Evolutionary conservation across 169 alveolate genomes (phyloP).

Genomic region (Perkinsus olseni): DNA sequence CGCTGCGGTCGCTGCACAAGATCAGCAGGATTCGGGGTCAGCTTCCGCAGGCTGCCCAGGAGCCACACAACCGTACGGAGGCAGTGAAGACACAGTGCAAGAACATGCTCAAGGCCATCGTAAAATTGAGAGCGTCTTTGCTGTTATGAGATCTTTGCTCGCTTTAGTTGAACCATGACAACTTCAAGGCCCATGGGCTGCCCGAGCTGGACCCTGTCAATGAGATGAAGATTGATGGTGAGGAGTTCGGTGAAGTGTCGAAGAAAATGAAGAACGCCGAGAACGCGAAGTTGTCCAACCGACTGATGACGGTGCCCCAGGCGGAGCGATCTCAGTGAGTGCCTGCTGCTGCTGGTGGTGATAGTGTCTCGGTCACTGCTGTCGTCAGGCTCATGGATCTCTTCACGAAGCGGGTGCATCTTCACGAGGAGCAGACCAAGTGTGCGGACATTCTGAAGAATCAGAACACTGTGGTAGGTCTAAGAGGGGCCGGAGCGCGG

Average conservation of each 20-base stretch:
- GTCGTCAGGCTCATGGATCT: neutral
- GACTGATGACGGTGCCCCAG: slow-evolving; percentile 6
- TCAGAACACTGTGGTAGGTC: slow-evolving; percentile 30
- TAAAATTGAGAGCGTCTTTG: neutral
- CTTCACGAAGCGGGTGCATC: neutral
- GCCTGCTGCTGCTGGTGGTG: neutral
- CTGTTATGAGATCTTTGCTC: neutral
- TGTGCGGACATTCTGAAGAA: slow-evolving; percentile 16
- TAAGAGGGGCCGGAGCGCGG: slow-evolving; percentile 3
- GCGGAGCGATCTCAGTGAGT: neutral
- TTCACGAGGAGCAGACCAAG: neutral
- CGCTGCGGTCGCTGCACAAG: neutral
- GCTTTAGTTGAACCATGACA: slow-evolving; percentile 14
- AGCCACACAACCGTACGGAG: neutral
- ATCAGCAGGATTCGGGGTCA: neutral
- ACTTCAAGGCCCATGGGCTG: slow-evolving; percentile 27
- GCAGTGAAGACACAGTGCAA: neutral
- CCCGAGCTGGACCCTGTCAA: slow-evolving; percentile 82
- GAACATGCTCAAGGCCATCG: neutral
- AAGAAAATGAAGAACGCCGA: slow-evolving; percentile 21
- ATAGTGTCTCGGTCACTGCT: neutral
- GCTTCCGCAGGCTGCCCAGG: neutral
- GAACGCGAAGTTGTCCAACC: neutral
- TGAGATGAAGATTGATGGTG: slow-evolving; percentile 76
- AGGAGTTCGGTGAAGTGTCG: slow-evolving; percentile 37